These are phyloP conservation scores for Tausonia pullulans DNA, from an alignment of 1,284 basidiomycete genomes.

Conservation along the genomic window DNA sequence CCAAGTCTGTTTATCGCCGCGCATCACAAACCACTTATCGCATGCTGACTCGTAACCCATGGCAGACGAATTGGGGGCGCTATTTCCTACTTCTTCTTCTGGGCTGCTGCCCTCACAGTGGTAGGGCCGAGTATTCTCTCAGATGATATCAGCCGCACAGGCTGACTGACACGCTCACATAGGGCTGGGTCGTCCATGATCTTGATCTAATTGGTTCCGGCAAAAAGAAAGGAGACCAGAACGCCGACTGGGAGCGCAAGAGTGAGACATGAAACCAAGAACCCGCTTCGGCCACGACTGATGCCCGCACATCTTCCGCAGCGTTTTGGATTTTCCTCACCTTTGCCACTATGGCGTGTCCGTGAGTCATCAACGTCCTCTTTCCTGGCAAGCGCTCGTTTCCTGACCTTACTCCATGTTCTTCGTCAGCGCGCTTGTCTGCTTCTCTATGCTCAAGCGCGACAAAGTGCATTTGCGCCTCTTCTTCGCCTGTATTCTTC, in stretches of 20 bases:
- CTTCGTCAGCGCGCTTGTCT: slow-evolving; percentile 41
- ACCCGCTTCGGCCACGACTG: not conserved
- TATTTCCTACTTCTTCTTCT: slow-evolving; percentile 41
- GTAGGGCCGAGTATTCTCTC: no score
- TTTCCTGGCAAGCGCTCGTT: not conserved
- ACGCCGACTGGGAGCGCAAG: slow-evolving; percentile 44
- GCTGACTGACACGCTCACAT: no score
- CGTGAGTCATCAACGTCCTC: not conserved
- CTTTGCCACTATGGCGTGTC: slow-evolving; percentile 39
- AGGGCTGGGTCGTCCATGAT: slow-evolving; percentile 38
- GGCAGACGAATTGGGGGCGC: slow-evolving; percentile 37
- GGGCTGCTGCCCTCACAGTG: slow-evolving; percentile 37
- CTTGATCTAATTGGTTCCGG: slow-evolving; percentile 34
- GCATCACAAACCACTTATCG: not conserved
- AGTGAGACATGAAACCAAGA: slow-evolving; percentile 27
- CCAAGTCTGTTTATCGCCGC: slow-evolving; percentile 16
- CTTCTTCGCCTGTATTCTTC: not conserved
- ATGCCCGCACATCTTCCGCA: slow-evolving; percentile 13
- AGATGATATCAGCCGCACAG: no score
- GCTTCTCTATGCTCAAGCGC: slow-evolving; percentile 35
- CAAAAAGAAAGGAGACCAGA: slow-evolving; percentile 21
- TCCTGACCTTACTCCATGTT: not conserved
- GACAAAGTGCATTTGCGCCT: slow-evolving; percentile 23
- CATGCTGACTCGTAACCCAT: no score
- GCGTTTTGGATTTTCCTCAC: slow-evolving; percentile 44